phyloP scores from a whole-genome alignment of 129 eudicot species.

The Artemisia annua region DNA sequence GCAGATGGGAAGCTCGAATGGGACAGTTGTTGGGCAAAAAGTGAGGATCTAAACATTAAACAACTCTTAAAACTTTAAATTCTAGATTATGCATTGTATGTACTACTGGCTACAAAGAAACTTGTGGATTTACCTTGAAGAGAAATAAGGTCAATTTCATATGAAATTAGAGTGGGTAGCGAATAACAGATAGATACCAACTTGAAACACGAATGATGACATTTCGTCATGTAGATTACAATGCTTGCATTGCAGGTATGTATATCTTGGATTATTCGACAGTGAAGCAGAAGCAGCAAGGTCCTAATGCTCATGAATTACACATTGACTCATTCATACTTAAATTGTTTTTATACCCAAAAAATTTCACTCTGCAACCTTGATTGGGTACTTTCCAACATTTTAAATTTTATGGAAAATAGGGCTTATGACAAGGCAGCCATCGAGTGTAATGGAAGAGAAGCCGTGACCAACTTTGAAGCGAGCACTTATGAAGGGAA shows the following conservation, averaged over 20 bases:
- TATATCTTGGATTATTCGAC: conserved; percentile 82
- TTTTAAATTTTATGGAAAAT: conserved; percentile 32
- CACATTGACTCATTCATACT: conserved; percentile 31
- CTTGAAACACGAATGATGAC: conserved; percentile 26
- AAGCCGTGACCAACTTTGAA: conserved; percentile 73
- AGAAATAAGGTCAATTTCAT: background rate
- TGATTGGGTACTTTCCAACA: conserved; percentile 40
- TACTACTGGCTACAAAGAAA: background rate
- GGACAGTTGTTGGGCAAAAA: conserved; percentile 87
- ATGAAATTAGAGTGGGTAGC: conserved; percentile 3
- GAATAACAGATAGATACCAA: background rate
- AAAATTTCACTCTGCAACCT: conserved; percentile 33
- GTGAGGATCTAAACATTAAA: conserved; percentile 39
- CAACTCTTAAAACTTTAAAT: background rate
- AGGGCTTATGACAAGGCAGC: conserved; percentile 90
- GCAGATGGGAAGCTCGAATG: conserved; percentile 95
- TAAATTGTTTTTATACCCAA: conserved; percentile 16
- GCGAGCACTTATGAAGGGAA: conserved; percentile 52
- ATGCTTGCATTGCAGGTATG: conserved; percentile 64
- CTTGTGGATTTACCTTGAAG: conserved; percentile 4
- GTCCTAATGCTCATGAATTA: conserved; percentile 51
- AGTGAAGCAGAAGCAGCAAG: conserved; percentile 86
- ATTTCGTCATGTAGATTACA: conserved; percentile 43
- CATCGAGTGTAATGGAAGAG: conserved; percentile 66
- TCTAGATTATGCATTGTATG: background rate